These are phyloP conservation scores for Boletellus ananas DNA, from an alignment of 768 basidiomycete genomes.

Conservation along the genomic window DNA sequence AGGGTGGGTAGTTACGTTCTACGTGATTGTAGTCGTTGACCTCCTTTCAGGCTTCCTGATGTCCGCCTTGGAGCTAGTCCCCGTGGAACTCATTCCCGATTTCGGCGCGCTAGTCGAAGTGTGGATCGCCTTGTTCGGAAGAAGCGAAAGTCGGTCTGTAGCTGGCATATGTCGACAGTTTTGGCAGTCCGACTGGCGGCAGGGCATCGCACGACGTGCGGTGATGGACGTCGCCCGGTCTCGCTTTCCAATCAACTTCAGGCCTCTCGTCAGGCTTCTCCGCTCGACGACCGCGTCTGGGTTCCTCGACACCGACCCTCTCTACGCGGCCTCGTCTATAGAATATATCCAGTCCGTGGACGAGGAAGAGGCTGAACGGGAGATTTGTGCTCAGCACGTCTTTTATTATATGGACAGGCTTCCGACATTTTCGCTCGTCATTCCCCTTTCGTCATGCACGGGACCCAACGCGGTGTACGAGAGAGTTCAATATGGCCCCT, in stretches of 20 bases:
- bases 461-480: conserved; percentile 75
- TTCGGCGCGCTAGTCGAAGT: conserved; percentile 69
- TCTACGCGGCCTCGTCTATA: conserved; percentile 44
- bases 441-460: conserved; percentile 57
- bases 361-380: conserved; percentile 44
- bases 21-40: conserved; percentile 1
- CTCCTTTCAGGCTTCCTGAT: conserved; percentile 62
- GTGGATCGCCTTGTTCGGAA: conserved; percentile 77
- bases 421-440: conserved; percentile 69
- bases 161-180: conserved; percentile 73
- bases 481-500: conserved; percentile 53
- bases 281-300: conserved; percentile 75
- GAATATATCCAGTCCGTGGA: conserved; percentile 42
- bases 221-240: conserved; percentile 80
- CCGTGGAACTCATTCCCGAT: conserved; percentile 73
- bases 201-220: conserved; percentile 64
- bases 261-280: conserved; percentile 65
- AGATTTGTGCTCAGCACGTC: conserved; percentile 63
- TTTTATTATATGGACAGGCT: conserved; percentile 74
- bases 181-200: conserved; percentile 76
- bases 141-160: conserved; percentile 59
- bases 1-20: conserved; percentile 49
- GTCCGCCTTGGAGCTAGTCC: conserved; percentile 67
- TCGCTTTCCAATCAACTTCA: conserved; percentile 78
- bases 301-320: conserved; percentile 69